Evolutionary conservation across 306 rosid genomes (phyloP), one percentile per base, ranked within the genome.

Genomic region (Vicia villosa): DNA sequence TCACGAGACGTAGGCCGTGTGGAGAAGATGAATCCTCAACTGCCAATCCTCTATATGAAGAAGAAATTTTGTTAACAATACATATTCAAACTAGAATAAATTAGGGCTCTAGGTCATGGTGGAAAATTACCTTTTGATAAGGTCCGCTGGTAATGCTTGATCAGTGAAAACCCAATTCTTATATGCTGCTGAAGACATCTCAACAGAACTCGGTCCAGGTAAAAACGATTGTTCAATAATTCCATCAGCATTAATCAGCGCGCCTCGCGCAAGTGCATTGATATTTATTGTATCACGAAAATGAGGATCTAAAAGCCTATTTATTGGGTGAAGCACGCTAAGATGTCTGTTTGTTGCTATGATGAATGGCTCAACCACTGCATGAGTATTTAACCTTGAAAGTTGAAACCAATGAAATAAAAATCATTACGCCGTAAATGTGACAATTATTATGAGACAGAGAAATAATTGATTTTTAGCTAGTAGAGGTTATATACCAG

Each of bases 311-410:
- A 81, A 52, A 3, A 81, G 73, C 10, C 74, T 81, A 8, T 81
- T 45, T 21, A 81, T 46, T 0, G 82, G 85, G 46, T 81, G 85
- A 73, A 81, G 59, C 17, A 22, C 85, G 21, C 79, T 81, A 12
- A 81, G 17, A 4, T 77, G 79, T 34, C 84, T 81, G 10, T 77
- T 77, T 11, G 85, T 77, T 63, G 82, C 82, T 73, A 81, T 46
- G 28, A 77, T 21, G 15, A 81, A 86, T 47, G 96, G 96, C 50
- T 89, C 96, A 69, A 88, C 80, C 17, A 61, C 83, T 2, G 91
- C 93, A 73, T 91, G 97, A 46, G 97, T 91, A 66, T 83, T 69
- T 78, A 91, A 55, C 95, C 95, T 88, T 74, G 55, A 1, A 49
- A 17, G 91, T 88, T 74, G 55, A 1, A 49, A 17, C 4, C 55